Base-by-base conservation (phyloP, 106 monocot genomes). In the Amphibolis antarctica region DNA sequence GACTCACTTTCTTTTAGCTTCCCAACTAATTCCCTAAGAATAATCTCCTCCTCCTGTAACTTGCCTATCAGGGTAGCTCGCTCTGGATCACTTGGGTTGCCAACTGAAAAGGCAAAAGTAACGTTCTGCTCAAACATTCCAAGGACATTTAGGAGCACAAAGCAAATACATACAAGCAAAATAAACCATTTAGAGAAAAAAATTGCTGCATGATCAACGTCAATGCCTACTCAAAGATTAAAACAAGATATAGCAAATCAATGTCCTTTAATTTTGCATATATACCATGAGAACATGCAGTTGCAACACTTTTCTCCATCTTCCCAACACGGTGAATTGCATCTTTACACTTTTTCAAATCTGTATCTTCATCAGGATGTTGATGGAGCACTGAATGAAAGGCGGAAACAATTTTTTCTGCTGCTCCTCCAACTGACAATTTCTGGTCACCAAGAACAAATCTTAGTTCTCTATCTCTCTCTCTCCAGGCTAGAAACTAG, bases 341-440 rank as follows among this genome's bases (percentile, higher is more conserved):
- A 70, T 66, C 69, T 58, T 85, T 84, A 65, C 87, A 98, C 71
- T 78, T 85, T 29, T 68, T 82, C 69, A 98, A 53, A 61, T 91
- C 87, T 20, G 66, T 43, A 31, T 85, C 86, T 70, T 98, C 98
- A 66, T 70, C 64, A 10, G 80, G 65, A 29, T 78, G 76, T 67
- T 91, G 84, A 66, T 67, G 78, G 24, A 80, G 53, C 36, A 98
- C 84, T 43, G 76, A 60, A 65, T 98, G 79, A 64, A 91, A 76
- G 63, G 98, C 98, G 55, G 98, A 91, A 19, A 98, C 74, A 60
- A 98, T 87, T 69, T 83, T 98, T 65, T 98, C 98, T 63, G 85
- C 87, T 51, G 75, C 75, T 53, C 91, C 98, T 66, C 98, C 98
- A 52, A 98, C 55, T 26, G 84, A 78, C 27, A 98, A 74, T 98